Evolutionary conservation across 2,329 filamentous ascomycete species (phyloP), one percentile per base, ranked within the genome.

Genomic region (Drechslerella stenobrocha): DNA sequence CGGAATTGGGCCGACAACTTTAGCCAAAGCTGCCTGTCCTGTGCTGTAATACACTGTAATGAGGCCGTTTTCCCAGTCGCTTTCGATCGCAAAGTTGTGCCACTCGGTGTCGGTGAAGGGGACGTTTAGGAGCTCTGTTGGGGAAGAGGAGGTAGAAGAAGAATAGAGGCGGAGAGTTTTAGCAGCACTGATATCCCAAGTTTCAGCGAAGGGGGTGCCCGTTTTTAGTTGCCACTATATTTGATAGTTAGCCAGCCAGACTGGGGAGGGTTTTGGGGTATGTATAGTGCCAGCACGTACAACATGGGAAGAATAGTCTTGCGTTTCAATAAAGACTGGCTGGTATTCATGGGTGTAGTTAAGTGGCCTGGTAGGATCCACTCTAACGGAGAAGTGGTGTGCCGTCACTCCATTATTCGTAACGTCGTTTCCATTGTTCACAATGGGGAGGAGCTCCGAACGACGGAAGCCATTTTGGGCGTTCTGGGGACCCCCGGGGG

Each of bases 261-360:
- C 28, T 5, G 28, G 5, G 5, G 28, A 30, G 11, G 28, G 5
- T 30, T 30, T 5, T 11, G 11, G 28, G 28, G 11, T 30, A 11
- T 30, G 37, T 42, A 20, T 2, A 20, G 8, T n/a, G n/a, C n/a
- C n/a, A 18, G 2, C 47, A 53, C 61, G 24, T 59, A 66, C 61
- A 51, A 78, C 76, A 60, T 79, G 77, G 69, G 77, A 74, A 70
- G 73, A 71, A 23, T 74, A 76, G 72, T 76, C 78, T 66, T 78
- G 77, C 20, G 76, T 73, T 44, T 73, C 72, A 42, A 73, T 72
- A 51, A 73, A 73, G 22, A 78, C 80, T 64, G 82, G 74, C 75
- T 82, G 80, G 75, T 85, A 86, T 76, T 85, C 82, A 74, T 86
- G 84, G 5, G 80, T 81, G 55, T 81, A 75, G 76, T 86, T 85